Evolutionary conservation across 306 rosid species (phyloP).

Genomic region (Malus domestica): ASM211411v1 NC_041803.1:11927001-11927500

Average conservation of each 20-base stretch:
- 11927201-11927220: slow-evolving; percentile 45
- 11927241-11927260: slow-evolving; percentile 23
- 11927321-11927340: neutral
- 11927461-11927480: neutral
- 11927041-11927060: neutral
- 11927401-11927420: neutral
- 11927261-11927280: neutral
- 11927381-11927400: neutral
- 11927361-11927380: neutral
- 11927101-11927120: neutral
- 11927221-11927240: slow-evolving; percentile 49
- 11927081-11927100: neutral
- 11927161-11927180: slow-evolving; percentile 39
- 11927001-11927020: neutral
- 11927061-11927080: neutral
- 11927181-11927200: slow-evolving; percentile 45
- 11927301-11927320: slow-evolving; percentile 17
- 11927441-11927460: neutral
- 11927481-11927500: neutral
- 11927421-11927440: neutral
- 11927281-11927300: slow-evolving; percentile 18
- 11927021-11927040: neutral
- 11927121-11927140: slow-evolving; percentile 14
- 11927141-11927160: slow-evolving; percentile 30
- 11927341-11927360: neutral